Evolutionary conservation across 2,329 filamentous ascomycete genomes (phyloP).

Genomic region (Coniochaeta hoffmannii): DNA sequence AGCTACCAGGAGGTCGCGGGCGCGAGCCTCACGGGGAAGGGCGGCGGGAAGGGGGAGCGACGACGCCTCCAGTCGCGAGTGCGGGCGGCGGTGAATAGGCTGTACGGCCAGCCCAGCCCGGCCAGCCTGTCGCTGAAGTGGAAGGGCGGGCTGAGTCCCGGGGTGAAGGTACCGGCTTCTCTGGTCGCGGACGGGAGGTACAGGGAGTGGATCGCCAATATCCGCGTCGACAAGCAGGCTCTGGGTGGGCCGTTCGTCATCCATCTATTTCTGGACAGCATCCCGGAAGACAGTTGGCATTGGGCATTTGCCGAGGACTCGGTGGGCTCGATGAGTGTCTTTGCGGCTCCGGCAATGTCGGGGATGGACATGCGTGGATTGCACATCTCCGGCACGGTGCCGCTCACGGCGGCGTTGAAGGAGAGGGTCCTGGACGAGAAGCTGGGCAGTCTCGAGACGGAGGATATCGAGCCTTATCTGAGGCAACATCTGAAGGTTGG

Average conservation of each 20-base stretch:
- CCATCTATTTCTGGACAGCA: slow-evolving; percentile 59
- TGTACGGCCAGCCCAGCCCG: slow-evolving; percentile 47
- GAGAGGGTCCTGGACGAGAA: slow-evolving; percentile 28
- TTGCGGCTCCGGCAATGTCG: slow-evolving; percentile 27
- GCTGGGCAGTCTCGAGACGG: slow-evolving; percentile 28
- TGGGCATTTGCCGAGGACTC: slow-evolving; percentile 50
- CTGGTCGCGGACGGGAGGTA: slow-evolving; percentile 26
- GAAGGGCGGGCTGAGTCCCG: slow-evolving; percentile 5
- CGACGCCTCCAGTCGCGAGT: slow-evolving; percentile 34
- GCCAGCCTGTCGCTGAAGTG: slow-evolving; percentile 21
- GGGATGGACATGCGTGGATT: slow-evolving; percentile 26
- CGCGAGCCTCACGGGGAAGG: slow-evolving; percentile 22
- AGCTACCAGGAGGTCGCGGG: slow-evolving; percentile 60
- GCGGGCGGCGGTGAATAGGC: slow-evolving; percentile 46
- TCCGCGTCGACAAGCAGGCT: slow-evolving; percentile 53
- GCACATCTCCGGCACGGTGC: slow-evolving; percentile 40
- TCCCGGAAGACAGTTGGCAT: slow-evolving; percentile 30
- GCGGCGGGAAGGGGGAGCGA: slow-evolving; percentile 3
- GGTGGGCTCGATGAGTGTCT: slow-evolving; percentile 54
- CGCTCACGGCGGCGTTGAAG: slow-evolving; percentile 42
- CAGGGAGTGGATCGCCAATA: slow-evolving; percentile 62
- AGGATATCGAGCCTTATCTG: slow-evolving; percentile 34
- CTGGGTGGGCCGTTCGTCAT: slow-evolving; percentile 56
- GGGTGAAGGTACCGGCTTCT: not conserved
- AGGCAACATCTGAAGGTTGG: slow-evolving; percentile 26